Evolutionary conservation across 176 grass and related monocot genomes (phyloP).

Genomic region (Bolboschoenus planiculmis): DNA sequence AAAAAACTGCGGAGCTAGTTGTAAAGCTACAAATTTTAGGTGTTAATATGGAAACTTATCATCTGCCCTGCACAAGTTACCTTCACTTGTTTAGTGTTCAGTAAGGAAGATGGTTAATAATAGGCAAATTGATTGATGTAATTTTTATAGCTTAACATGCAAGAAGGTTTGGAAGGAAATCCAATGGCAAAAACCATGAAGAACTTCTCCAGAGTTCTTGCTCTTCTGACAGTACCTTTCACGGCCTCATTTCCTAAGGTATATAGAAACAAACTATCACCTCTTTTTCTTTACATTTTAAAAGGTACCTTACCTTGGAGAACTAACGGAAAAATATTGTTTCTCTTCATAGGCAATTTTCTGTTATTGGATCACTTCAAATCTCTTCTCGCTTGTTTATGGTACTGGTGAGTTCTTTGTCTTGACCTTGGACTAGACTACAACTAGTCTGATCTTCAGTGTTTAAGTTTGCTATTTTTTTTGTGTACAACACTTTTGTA

Average conservation of each 20-base stretch:
- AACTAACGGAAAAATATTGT: slow-evolving; percentile 6
- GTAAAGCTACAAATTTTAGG: neutral
- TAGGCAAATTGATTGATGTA: neutral
- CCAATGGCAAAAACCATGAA: slow-evolving; percentile 66
- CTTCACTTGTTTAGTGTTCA: neutral
- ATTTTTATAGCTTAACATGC: slow-evolving; percentile 71
- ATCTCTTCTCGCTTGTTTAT: slow-evolving; percentile 60
- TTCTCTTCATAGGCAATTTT: slow-evolving; percentile 57
- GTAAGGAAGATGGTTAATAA: neutral
- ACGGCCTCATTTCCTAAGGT: slow-evolving; percentile 90
- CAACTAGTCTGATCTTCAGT: neutral
- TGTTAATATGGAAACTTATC: neutral
- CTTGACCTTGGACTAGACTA: neutral
- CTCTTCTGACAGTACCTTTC: slow-evolving; percentile 70
- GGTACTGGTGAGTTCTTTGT: slow-evolving; percentile 59
- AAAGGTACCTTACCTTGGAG: neutral
- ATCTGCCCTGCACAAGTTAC: neutral
- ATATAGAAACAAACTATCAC: slow-evolving; percentile 26
- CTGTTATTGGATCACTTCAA: slow-evolving; percentile 92
- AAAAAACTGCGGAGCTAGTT: neutral
- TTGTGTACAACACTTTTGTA: neutral
- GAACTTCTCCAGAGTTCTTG: slow-evolving; percentile 64
- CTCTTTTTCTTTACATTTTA: slow-evolving; percentile 1
- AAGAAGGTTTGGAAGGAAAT: slow-evolving; percentile 90
- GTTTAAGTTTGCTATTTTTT: neutral